A percentile compares a stretch with the other conserved stretches of the same genome.
These are phyloP conservation scores for Gastrolobium bilobum DNA, from an alignment of 306 rosid genomes.

Conservation along the genomic window DNA sequence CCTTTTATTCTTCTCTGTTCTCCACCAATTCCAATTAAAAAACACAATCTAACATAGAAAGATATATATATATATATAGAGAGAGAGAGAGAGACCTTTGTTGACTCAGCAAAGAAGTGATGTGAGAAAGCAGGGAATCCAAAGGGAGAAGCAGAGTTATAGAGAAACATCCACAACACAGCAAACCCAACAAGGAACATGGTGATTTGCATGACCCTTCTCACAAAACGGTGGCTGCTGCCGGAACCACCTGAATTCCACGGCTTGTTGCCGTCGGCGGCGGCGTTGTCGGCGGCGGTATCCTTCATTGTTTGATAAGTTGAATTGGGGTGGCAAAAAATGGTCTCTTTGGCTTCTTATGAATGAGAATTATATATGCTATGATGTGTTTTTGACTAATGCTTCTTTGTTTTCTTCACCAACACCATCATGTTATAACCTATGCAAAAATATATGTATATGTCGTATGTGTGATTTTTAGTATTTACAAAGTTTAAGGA, in stretches of 20 bases:
- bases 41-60: not conserved
- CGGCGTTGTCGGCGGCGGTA: not conserved
- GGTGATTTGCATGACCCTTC: constrained; percentile 27
- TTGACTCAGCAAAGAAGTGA: constrained; percentile 40
- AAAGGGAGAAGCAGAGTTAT: constrained; percentile 49
- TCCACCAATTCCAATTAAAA: constrained; percentile 11
- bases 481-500: constrained; percentile 34
- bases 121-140: constrained; percentile 48
- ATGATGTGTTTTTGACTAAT: not conserved
- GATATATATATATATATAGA: not conserved
- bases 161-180: constrained; percentile 49
- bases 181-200: constrained; percentile 50
- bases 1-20: not conserved
- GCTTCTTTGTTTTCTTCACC: constrained; percentile 52
- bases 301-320: constrained; percentile 49
- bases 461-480: not conserved
- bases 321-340: constrained; percentile 29
- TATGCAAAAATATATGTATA: not conserved
- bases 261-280: not conserved
- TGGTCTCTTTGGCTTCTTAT: not conserved
- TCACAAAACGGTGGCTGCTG: constrained; percentile 7
- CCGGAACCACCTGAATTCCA: constrained; percentile 43
- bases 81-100: constrained; percentile 34
- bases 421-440: not conserved
- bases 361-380: not conserved